Base-by-base conservation (phyloP, 192 early-diverging fungal genomes). In the Backusella parvicylindrica region DNA sequence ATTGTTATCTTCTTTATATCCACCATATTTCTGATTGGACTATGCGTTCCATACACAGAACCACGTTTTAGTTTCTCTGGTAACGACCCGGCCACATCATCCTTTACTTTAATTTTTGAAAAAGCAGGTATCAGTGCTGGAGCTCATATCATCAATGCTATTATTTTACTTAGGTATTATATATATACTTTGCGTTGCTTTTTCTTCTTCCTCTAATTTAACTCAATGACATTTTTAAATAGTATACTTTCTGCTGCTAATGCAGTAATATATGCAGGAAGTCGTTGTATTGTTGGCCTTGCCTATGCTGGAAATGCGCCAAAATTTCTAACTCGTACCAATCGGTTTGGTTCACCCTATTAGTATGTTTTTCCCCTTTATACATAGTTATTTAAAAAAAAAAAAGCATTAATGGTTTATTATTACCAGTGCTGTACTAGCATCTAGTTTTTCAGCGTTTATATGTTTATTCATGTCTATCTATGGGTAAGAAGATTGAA, bases 211-310 rank as follows among this genome's bases (percentile, higher is more conserved):
- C 5, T 50, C 1, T 23, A 50, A 2, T 21, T 50, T 50, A 6
- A 21, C n/a, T 50, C 1, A n/a, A 50, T 21, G n/a, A n/a, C 49
- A 6, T 12, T 68, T 2, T 0, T 50, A 50, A n/a, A 8, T 50
- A 50, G 49, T 50, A 81, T 91, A 28, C 79, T 91, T 68, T 90
- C 89, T 9, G 94, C 95, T 60, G 92, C 91, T 23, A 97, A 95
- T 84, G 92, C 91, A 15, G 93, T 92, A 16, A 88, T 95, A 21
- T 97, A 95, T 72, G 91, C 91, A n/a, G 91, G 91, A 26, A 92
- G 91, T 13, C 85, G 95, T 31, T 93, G 92, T 31, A 79, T 97
- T 53, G 85, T 92, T 83, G 84, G 91, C 1, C 70, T 97, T 72
- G 87, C 94, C 32, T 83, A 87, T 64, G 91, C 93, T 70, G 91